A percentile compares a stretch with the other conserved stretches of the same genome.
These are phyloP conservation scores for Glonium stellatum DNA, from an alignment of 495 filamentous ascomycete genomes.

Conservation along the genomic window DNA sequence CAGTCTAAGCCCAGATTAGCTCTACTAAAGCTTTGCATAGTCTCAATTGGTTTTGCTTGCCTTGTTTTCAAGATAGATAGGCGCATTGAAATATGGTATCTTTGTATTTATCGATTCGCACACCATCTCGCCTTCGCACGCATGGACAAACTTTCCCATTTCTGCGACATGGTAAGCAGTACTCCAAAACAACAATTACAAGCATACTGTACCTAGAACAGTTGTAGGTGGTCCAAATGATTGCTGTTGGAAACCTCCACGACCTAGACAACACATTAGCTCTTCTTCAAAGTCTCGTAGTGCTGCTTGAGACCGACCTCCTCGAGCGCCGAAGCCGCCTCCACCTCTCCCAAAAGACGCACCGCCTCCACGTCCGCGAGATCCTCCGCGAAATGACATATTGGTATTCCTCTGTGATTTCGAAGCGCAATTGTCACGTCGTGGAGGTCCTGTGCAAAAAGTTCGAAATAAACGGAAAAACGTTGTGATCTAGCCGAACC, in stretches of 20 bases:
- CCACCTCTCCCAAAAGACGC: neutral
- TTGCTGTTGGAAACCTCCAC: slow-evolving; percentile 14
- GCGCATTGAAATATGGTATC: slow-evolving; percentile 98
- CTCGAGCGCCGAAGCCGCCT: neutral
- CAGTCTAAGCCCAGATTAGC: slow-evolving; percentile 52
- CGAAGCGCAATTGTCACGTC: neutral
- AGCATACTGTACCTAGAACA: slow-evolving; percentile 49
- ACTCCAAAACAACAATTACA: neutral
- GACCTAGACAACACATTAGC: slow-evolving; percentile 41
- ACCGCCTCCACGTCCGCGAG: neutral
- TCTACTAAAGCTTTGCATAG: neutral
- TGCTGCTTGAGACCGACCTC: neutral
- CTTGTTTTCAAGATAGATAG: slow-evolving; percentile 98
- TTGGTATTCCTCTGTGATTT: neutral
- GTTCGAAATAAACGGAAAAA: neutral
- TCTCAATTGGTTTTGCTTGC: slow-evolving; percentile 34
- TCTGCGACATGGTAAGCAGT: slow-evolving; percentile 44
- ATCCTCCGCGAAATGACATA: neutral
- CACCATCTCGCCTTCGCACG: slow-evolving; percentile 93
- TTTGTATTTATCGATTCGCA: slow-evolving; percentile 90
- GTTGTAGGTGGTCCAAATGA: slow-evolving; percentile 61
- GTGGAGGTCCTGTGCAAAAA: neutral
- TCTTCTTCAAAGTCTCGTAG: neutral
- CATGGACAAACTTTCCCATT: slow-evolving; percentile 89
- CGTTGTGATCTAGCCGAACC: neutral